These are phyloP conservation scores for Begonia peltatifolia DNA, from an alignment of 306 rosid genomes.

Conservation along the genomic window DNA sequence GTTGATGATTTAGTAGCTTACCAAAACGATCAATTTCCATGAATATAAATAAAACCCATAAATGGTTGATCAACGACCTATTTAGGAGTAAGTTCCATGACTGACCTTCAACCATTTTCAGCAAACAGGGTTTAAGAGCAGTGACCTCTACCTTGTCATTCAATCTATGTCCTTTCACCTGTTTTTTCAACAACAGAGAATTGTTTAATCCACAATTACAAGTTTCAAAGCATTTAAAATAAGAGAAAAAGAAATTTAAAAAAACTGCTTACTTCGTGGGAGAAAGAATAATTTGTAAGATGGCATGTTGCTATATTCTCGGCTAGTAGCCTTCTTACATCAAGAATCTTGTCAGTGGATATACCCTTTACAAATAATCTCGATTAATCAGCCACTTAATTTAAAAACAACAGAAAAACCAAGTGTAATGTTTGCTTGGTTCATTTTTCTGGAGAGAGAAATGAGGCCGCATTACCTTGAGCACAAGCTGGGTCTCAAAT, in stretches of 20 bases:
- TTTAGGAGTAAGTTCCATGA: too few relatives aligned
- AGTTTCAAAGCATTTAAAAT: neutral
- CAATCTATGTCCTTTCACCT: conserved; percentile 73
- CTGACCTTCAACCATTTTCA: conserved; percentile 89
- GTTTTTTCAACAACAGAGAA: neutral
- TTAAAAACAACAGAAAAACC: neutral
- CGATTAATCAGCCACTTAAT: neutral
- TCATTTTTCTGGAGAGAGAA: neutral
- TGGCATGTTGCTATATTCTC: conserved; percentile 81
- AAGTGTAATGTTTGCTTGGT: neutral
- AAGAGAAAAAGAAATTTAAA: neutral
- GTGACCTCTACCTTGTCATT: conserved; percentile 55
- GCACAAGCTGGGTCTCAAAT: conserved; percentile 44
- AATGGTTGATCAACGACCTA: too few relatives aligned
- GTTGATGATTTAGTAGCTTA: too few relatives aligned
- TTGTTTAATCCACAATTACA: neutral
- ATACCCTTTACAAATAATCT: conserved; percentile 38
- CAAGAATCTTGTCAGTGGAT: conserved; percentile 87
- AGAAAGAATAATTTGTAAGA: conserved; percentile 68
- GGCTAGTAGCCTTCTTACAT: conserved; percentile 71
- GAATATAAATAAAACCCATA: too few relatives aligned
- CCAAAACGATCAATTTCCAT: too few relatives aligned
- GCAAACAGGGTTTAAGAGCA: conserved; percentile 63
- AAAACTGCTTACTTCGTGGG: conserved; percentile 52
- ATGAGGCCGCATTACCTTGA: conserved; percentile 39